A percentile compares a stretch with the other conserved stretches of the same genome.
Conservation (phyloP, 352 stramenopile species). For the Phytophthora tubulina region DNA sequence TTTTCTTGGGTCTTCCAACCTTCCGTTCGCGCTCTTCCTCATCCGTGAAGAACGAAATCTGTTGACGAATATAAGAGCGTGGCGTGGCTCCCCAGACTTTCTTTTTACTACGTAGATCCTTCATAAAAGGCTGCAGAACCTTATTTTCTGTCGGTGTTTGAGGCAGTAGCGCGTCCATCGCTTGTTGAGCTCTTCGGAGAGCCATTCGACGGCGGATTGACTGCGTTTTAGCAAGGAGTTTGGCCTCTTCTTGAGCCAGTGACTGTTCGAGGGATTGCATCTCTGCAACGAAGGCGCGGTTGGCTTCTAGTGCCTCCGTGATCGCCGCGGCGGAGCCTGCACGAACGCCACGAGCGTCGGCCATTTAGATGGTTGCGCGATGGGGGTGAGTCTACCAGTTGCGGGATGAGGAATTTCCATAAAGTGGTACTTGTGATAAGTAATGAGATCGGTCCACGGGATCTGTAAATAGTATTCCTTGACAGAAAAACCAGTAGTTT, state of each 20-base stretch:
- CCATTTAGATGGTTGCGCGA: conserved; percentile 14
- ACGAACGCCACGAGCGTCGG: conserved; percentile 14
- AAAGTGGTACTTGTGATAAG: not conserved
- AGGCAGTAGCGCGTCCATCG: conserved; percentile 52
- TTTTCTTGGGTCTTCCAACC: conserved; percentile 43
- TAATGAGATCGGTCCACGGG: not conserved
- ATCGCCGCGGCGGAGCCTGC: conserved; percentile 15
- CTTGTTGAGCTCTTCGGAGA: conserved; percentile 57
- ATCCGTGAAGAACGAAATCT: conserved; percentile 73
- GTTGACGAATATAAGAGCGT: conserved; percentile 68
- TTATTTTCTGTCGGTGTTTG: not conserved
- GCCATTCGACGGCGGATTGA: conserved; percentile 61
- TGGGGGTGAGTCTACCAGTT: too few relatives aligned
- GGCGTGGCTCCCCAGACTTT: conserved; percentile 40
- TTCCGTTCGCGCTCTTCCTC: conserved; percentile 31
- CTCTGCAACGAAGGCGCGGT: conserved; percentile 56
- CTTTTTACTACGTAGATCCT: conserved; percentile 3
- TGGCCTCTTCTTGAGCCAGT: conserved; percentile 51
- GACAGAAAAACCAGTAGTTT: not conserved
- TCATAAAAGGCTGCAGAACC: conserved; percentile 12
- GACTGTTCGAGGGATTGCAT: conserved; percentile 43
- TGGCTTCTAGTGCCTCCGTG: conserved; percentile 48
- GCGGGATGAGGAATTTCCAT: not conserved
- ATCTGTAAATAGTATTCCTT: not conserved
- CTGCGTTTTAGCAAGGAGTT: conserved; percentile 50